Evolutionary conservation across 2,329 filamentous ascomycete genomes (phyloP).

Genomic region (Septoria petroselini): DNA sequence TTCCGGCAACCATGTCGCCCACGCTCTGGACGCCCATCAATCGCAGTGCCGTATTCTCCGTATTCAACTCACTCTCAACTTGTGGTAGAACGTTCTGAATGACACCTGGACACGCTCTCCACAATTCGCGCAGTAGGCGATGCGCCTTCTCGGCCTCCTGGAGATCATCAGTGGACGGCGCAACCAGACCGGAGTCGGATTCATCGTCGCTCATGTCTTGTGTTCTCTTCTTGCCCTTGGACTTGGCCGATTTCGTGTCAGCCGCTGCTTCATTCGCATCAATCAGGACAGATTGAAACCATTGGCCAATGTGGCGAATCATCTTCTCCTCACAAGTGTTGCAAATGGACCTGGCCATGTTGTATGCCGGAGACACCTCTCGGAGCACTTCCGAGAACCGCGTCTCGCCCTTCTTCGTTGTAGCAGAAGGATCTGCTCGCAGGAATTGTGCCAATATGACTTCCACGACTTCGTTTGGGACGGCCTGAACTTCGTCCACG

Average conservation of each 20-base stretch:
- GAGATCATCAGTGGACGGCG: constrained; percentile 76
- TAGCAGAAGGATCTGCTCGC: constrained; percentile 68
- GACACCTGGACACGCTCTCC: constrained; percentile 84
- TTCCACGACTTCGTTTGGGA: constrained; percentile 82
- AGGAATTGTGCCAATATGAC: constrained; percentile 94
- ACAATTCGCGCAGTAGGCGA: constrained; percentile 82
- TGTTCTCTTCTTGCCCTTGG: constrained; percentile 40
- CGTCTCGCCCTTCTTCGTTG: constrained; percentile 46
- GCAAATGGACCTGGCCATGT: constrained; percentile 94
- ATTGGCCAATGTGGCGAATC: constrained; percentile 89
- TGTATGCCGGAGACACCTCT: constrained; percentile 86
- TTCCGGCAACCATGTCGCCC: constrained; percentile 90
- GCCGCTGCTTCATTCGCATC: constrained; percentile 59
- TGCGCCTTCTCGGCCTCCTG: constrained; percentile 89
- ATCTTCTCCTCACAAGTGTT: constrained; percentile 88
- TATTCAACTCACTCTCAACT: constrained; percentile 84
- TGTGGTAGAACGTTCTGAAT: constrained; percentile 92
- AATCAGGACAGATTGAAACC: constrained; percentile 95
- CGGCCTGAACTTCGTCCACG: constrained; percentile 76
- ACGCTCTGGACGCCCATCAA: constrained; percentile 89
- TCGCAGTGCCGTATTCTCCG: constrained; percentile 83
- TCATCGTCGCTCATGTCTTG: constrained; percentile 43
- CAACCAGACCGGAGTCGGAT: constrained; percentile 39
- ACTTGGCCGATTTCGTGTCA: constrained; percentile 49
- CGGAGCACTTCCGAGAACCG: constrained; percentile 53